Conservation (phyloP, 1,284 basidiomycete species). For the Ustilago loliicola region DNA sequence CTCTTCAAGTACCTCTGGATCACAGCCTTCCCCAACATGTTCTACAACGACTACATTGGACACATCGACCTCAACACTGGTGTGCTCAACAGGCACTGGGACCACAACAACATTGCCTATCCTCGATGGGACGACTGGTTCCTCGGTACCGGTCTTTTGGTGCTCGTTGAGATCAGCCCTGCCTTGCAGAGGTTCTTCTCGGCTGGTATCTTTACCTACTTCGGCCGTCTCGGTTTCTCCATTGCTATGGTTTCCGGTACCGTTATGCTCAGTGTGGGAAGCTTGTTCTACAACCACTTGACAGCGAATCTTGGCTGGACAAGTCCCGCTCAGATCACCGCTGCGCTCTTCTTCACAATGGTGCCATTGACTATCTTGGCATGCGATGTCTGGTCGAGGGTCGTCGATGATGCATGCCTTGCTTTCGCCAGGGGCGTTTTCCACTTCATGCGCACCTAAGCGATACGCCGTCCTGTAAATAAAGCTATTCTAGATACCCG, state of each 20-base stretch:
- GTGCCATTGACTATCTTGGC: slow-evolving; percentile 52
- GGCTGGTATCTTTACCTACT: slow-evolving; percentile 33
- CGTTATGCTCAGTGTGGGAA: slow-evolving; percentile 56
- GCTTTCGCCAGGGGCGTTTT: slow-evolving; percentile 50
- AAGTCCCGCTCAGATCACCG: slow-evolving; percentile 41
- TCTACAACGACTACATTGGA: slow-evolving; percentile 49
- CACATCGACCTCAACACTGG: slow-evolving; percentile 57
- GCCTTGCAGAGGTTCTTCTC: slow-evolving; percentile 44
- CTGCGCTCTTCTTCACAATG: slow-evolving; percentile 51
- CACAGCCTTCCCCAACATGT: slow-evolving; percentile 29
- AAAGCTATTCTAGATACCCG: slow-evolving; percentile 17
- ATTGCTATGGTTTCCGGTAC: slow-evolving; percentile 56
- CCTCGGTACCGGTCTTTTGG: slow-evolving; percentile 49
- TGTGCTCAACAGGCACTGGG: slow-evolving; percentile 48
- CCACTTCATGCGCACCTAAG: slow-evolving; percentile 42
- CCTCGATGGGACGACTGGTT: slow-evolving; percentile 62
- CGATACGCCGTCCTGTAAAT: neutral
- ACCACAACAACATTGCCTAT: slow-evolving; percentile 47
- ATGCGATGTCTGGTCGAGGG: slow-evolving; percentile 49
- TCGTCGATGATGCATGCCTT: slow-evolving; percentile 51
- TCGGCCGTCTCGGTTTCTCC: slow-evolving; percentile 56
- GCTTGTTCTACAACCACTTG: slow-evolving; percentile 46
- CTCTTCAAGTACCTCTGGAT: slow-evolving; percentile 62
- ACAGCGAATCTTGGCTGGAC: slow-evolving; percentile 38
- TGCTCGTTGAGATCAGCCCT: slow-evolving; percentile 53